These are phyloP conservation scores for Claviceps cyperi DNA, from an alignment of 2,329 filamentous ascomycete genomes.

Conservation along the genomic window DNA sequence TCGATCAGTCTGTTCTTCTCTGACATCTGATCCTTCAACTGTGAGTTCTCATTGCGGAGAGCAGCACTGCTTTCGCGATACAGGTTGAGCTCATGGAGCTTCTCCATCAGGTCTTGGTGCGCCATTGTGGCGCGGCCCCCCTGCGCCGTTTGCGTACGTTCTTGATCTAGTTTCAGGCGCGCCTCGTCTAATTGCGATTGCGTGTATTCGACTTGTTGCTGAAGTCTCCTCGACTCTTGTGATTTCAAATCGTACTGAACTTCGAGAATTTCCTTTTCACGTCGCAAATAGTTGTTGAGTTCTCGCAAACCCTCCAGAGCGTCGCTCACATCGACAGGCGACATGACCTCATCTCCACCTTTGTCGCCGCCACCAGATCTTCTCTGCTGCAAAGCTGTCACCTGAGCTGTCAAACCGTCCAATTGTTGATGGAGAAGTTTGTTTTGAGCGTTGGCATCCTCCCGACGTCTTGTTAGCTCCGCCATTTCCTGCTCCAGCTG, in stretches of 20 bases:
- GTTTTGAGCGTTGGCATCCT: conserved; percentile 81
- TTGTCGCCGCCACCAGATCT: conserved; percentile 38
- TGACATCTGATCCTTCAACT: conserved; percentile 59
- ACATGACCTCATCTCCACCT: conserved; percentile 38
- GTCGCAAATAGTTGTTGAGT: conserved; percentile 77
- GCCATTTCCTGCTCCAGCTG: conserved; percentile 71
- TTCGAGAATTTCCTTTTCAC: conserved; percentile 95
- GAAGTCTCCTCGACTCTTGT: conserved; percentile 75
- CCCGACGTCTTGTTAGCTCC: conserved; percentile 64
- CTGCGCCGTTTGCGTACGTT: conserved; percentile 64
- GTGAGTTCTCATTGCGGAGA: conserved; percentile 70
- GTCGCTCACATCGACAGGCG: conserved; percentile 37
- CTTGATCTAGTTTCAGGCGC: conserved; percentile 78
- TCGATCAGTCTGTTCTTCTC: conserved; percentile 64
- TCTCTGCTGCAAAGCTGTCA: conserved; percentile 64
- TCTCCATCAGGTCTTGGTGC: conserved; percentile 85
- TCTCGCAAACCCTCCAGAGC: conserved; percentile 70
- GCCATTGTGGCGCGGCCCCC: conserved; percentile 58
- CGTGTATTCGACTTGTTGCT: conserved; percentile 78
- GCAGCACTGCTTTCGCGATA: conserved; percentile 92
- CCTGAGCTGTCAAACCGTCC: conserved; percentile 68
- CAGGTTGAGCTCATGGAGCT: conserved; percentile 86
- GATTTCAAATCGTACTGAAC: conserved; percentile 86
- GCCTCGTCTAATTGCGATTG: conserved; percentile 81
- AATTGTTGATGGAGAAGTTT: conserved; percentile 80